Evolutionary conservation across 2,329 filamentous ascomycete species (phyloP).

Genomic region (Fusarium sp.): DNA sequence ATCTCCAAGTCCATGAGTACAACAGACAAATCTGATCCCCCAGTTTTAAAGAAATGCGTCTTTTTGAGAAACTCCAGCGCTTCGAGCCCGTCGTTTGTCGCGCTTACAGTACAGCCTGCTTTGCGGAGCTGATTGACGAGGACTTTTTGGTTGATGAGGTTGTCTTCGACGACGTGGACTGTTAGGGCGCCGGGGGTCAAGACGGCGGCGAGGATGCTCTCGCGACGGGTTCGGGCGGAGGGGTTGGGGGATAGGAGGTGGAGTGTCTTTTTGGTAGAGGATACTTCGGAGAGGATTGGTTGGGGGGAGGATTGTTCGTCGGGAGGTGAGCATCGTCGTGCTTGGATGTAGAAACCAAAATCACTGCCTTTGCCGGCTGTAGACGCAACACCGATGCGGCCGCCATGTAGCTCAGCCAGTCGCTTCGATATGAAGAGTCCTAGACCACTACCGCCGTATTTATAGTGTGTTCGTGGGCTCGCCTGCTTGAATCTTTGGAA

Average conservation of each 20-base stretch:
- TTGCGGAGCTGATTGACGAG: conserved; percentile 72
- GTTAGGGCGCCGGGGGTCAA: conserved; percentile 52
- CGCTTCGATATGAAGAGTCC: conserved; percentile 73
- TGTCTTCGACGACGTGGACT: conserved; percentile 74
- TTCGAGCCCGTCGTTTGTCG: conserved; percentile 71
- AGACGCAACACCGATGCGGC: conserved; percentile 71
- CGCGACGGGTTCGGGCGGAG: background rate
- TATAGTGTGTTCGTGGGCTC: conserved; percentile 58
- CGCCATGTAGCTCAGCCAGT: conserved; percentile 71
- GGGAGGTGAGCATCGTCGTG: conserved; percentile 54
- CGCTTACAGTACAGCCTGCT: conserved; percentile 67
- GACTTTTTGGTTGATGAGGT: conserved; percentile 74
- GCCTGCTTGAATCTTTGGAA: conserved; percentile 77
- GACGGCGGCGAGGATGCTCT: background rate
- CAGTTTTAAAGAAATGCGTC: conserved; percentile 45
- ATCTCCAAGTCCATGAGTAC: conserved; percentile 61
- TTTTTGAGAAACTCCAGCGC: conserved; percentile 54
- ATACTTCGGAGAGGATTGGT: background rate
- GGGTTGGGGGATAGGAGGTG: background rate
- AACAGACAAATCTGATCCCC: conserved; percentile 48
- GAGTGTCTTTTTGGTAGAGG: background rate
- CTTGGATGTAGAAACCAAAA: conserved; percentile 72
- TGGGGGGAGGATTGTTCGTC: conserved; percentile 19
- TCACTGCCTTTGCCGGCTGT: conserved; percentile 67
- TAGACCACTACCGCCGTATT: conserved; percentile 72